Evolutionary conservation across 306 rosid species (phyloP).

Genomic region (Comarum palustre): DNA sequence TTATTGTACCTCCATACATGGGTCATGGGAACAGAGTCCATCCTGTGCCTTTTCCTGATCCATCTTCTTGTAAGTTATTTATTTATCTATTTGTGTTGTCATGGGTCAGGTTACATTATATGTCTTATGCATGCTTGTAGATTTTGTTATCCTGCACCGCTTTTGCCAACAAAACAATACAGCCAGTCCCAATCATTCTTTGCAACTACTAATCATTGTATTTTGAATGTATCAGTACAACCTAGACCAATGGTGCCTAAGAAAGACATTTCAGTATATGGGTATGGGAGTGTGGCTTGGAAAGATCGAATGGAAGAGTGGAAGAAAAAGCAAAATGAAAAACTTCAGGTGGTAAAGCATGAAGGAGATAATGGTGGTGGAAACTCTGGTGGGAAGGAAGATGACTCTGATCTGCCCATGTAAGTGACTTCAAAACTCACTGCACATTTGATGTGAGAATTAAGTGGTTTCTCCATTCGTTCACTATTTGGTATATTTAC

Average conservation of each 20-base stretch:
- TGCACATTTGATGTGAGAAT: neutral
- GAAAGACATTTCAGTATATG: constrained; percentile 91
- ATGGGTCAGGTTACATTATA: constrained; percentile 1
- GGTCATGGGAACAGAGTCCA: constrained; percentile 68
- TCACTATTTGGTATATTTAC: constrained; percentile 7
- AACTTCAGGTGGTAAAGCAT: constrained; percentile 89
- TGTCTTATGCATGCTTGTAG: neutral
- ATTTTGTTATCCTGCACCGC: neutral
- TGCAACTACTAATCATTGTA: constrained; percentile 15
- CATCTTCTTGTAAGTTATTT: constrained; percentile 59
- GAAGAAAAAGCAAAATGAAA: constrained; percentile 85
- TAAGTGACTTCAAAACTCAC: constrained; percentile 32
- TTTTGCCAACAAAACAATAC: neutral
- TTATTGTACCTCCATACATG: constrained; percentile 72
- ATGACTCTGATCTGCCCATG: constrained; percentile 86
- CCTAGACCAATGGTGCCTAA: constrained; percentile 94
- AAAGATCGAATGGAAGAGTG: constrained; percentile 96
- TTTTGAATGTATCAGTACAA: constrained; percentile 53
- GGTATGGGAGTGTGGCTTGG: constrained; percentile 97
- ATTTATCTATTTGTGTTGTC: neutral
- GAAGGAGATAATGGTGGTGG: constrained; percentile 58
- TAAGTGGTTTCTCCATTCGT: neutral
- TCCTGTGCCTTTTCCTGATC: constrained; percentile 65
- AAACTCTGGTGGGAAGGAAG: constrained; percentile 53
- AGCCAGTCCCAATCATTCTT: neutral